Evolutionary conservation across 2,329 filamentous ascomycete species (phyloP).

Genomic region (Pyrenophora graminea): DNA sequence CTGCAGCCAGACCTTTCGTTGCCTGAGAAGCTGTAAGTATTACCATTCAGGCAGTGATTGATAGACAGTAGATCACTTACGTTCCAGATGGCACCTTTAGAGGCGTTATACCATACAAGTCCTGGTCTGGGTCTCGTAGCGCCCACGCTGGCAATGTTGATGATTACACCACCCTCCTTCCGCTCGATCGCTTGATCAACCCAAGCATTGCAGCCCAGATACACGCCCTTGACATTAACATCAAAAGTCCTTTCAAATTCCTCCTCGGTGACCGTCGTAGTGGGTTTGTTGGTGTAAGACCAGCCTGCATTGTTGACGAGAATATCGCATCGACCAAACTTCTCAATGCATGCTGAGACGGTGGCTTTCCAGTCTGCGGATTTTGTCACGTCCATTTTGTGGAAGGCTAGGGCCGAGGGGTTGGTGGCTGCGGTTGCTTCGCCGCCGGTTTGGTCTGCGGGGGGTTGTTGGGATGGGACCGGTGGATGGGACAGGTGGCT

Average conservation of each 20-base stretch:
- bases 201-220: slow-evolving; percentile 62
- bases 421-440: slow-evolving; percentile 54
- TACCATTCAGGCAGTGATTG: background rate
- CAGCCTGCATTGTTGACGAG: slow-evolving; percentile 65
- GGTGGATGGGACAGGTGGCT: too few relatives aligned
- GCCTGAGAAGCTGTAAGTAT: slow-evolving; percentile 44
- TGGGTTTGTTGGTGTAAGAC: slow-evolving; percentile 60
- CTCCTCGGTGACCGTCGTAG: slow-evolving; percentile 64
- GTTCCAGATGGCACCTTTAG: slow-evolving; percentile 68
- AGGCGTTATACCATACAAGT: slow-evolving; percentile 72
- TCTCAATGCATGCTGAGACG: slow-evolving; percentile 57
- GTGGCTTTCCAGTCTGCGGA: slow-evolving; percentile 57
- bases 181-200: slow-evolving; percentile 64
- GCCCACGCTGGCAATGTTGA: slow-evolving; percentile 69
- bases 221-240: slow-evolving; percentile 72
- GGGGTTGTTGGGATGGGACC: too few relatives aligned
- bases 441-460: slow-evolving; percentile 53
- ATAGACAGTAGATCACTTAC: slow-evolving; percentile 37
- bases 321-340: slow-evolving; percentile 63
- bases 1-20: slow-evolving; percentile 70
- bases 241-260: slow-evolving; percentile 70
- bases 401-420: slow-evolving; percentile 35
- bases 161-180: slow-evolving; percentile 62
- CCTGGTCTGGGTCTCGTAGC: slow-evolving; percentile 65
- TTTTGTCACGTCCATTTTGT: slow-evolving; percentile 59